A percentile compares a stretch with the other conserved stretches of the same genome.
These are phyloP conservation scores for Cytospora schulzeri DNA, from an alignment of 2,329 filamentous ascomycete genomes.

Conservation along the genomic window DNA sequence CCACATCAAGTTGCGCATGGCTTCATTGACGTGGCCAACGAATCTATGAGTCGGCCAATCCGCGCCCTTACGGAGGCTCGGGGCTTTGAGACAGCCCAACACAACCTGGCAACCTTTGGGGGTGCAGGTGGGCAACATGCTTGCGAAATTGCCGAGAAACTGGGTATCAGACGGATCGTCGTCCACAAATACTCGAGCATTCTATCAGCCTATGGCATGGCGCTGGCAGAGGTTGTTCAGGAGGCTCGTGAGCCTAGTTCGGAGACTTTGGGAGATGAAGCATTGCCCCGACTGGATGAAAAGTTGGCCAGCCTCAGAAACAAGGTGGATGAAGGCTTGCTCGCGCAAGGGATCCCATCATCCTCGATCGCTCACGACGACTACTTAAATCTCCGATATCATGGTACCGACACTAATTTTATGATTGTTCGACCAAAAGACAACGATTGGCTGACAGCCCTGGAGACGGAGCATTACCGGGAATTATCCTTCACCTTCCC, in stretches of 20 bases:
- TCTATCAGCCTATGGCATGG: conserved; percentile 84
- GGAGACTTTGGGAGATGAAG: conserved; percentile 58
- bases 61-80: conserved; percentile 83
- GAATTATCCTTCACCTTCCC: conserved; percentile 22
- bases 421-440: conserved; percentile 77
- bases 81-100: conserved; percentile 82
- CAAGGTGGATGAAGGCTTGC: conserved; percentile 65
- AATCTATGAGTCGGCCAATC: conserved; percentile 84
- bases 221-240: conserved; percentile 83
- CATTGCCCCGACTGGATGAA: conserved; percentile 61
- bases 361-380: conserved; percentile 78
- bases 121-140: conserved; percentile 76
- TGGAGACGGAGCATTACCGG: conserved; percentile 46
- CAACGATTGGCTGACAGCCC: conserved; percentile 75
- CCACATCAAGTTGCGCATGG: conserved; percentile 81
- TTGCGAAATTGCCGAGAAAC: conserved; percentile 75
- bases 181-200: conserved; percentile 82
- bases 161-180: conserved; percentile 79
- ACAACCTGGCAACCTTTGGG: conserved; percentile 62
- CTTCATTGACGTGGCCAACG: conserved; percentile 82
- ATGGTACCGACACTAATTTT: conserved; percentile 81
- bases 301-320: conserved; percentile 77
- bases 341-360: conserved; percentile 74
- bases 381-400: conserved; percentile 86
- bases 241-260: conserved; percentile 76